Percentiles rank a stretch among this genome's conserved stretches.
These are phyloP conservation scores for Zygosaccharomyces lentus DNA, from an alignment of 805 yeast genomes.

Conservation along the genomic window DNA sequence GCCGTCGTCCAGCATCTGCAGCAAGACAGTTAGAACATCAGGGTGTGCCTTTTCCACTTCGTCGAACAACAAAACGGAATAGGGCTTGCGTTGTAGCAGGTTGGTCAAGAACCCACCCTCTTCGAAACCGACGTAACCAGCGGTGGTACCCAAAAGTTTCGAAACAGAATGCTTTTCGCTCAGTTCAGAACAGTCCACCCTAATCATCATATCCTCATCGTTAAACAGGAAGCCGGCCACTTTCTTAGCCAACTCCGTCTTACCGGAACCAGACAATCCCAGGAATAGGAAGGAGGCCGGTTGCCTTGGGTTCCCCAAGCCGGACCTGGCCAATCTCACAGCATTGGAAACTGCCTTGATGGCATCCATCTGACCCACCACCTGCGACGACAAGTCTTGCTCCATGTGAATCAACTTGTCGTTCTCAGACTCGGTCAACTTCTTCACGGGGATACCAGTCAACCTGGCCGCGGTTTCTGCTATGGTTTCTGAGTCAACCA, in stretches of 20 bases:
- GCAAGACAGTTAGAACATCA: constrained; percentile 84
- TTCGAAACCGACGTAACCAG: constrained; percentile 95
- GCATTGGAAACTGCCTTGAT: constrained; percentile 96
- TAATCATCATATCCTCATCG: constrained; percentile 93
- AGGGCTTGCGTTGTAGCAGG: constrained; percentile 85
- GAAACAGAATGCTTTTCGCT: constrained; percentile 95
- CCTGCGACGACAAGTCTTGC: constrained; percentile 69
- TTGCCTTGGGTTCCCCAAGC: constrained; percentile 91
- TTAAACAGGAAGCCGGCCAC: constrained; percentile 94
- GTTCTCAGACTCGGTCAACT: constrained; percentile 93
- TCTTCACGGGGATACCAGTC: constrained; percentile 95
- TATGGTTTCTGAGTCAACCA: constrained; percentile 86
- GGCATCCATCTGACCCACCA: constrained; percentile 95
- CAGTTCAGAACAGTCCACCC: constrained; percentile 96
- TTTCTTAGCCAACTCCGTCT: constrained; percentile 95
- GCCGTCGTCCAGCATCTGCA: constrained; percentile 95
- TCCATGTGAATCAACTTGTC: constrained; percentile 94
- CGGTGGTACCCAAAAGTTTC: constrained; percentile 93
- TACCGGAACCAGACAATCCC: constrained; percentile 97
- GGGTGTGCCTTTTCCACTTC: constrained; percentile 99
- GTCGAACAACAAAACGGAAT: constrained; percentile 93
- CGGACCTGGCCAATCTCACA: constrained; percentile 87
- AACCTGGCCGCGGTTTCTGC: constrained; percentile 96
- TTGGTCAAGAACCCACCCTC: constrained; percentile 97
- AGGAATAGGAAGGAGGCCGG: constrained; percentile 94